Conservation (phyloP, 2,329 filamentous ascomycete species). For the Chaetomium olivaceum region DNA sequence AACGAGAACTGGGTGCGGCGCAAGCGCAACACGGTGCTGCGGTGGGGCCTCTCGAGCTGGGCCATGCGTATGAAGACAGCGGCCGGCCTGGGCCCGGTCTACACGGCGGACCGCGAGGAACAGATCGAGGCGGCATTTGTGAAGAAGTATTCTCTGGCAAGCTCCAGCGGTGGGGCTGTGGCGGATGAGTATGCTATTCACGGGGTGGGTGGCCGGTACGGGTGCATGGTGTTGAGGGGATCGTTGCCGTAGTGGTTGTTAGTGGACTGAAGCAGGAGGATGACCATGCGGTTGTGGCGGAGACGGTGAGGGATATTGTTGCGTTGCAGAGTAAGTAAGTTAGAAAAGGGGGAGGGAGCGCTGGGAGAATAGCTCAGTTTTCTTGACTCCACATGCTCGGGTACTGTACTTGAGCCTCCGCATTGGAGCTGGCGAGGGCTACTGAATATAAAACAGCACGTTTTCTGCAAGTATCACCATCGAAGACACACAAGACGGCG, state of each 20-base stretch:
- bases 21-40: constrained; percentile 17
- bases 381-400: neutral
- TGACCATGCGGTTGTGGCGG: constrained; percentile 12
- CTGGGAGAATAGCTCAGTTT: neutral
- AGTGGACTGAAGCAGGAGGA: constrained; percentile 20
- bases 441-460: too few species aligned
- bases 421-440: too few species aligned
- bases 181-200: constrained; percentile 15
- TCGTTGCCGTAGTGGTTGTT: constrained; percentile 15
- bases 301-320: constrained; percentile 9
- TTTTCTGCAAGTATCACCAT: neutral
- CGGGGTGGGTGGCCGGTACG: constrained; percentile 10
- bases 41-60: constrained; percentile 14
- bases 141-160: constrained; percentile 7
- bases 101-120: constrained; percentile 2
- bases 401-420: too few species aligned
- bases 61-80: constrained; percentile 8
- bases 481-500: too few species aligned
- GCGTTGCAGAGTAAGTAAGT: constrained; percentile 1
- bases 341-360: neutral
- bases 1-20: constrained; percentile 16
- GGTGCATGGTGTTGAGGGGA: neutral
- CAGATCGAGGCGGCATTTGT: constrained; percentile 13
- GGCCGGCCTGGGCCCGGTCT: neutral
- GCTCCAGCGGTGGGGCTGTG: constrained; percentile 10